These are phyloP conservation scores for Trypanosoma vivax DNA, from an alignment of 208 protist genomes.

Conservation along the genomic window DNA sequence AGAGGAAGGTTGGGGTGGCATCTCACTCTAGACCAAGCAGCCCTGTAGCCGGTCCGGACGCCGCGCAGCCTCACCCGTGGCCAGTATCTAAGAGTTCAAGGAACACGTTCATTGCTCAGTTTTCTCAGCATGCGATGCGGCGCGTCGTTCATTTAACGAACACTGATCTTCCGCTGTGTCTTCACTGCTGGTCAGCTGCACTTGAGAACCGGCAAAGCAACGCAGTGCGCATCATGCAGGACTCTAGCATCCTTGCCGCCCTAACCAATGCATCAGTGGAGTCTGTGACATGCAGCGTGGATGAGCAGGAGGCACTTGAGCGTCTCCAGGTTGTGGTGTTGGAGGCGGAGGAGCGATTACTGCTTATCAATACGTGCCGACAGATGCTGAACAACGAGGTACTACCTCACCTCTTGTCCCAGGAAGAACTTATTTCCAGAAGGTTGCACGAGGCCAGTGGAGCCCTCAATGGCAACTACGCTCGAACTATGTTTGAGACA, in stretches of 20 bases:
- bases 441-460: background rate
- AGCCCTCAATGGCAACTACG: slow-evolving; percentile 22
- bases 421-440: background rate
- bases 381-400: background rate
- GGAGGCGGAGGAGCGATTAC: slow-evolving; percentile 1
- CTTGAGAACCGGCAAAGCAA: slow-evolving; percentile 3
- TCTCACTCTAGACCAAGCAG: no score
- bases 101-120: background rate
- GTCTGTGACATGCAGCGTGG: background rate
- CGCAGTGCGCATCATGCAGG: slow-evolving; percentile 1
- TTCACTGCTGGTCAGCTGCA: slow-evolving; percentile 13
- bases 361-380: background rate
- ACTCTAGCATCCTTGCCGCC: background rate
- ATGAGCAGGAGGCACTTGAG: slow-evolving; percentile 5
- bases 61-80: no score
- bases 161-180: slow-evolving; percentile 14
- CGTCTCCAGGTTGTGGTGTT: slow-evolving; percentile 7
- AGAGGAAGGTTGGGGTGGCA: no score
- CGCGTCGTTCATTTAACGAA: slow-evolving; percentile 8
- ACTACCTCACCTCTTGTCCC: background rate
- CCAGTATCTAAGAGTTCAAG: no score
- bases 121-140: slow-evolving; percentile 11
- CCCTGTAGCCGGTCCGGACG: no score
- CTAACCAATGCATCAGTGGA: background rate
- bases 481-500: slow-evolving; percentile 24